phyloP scores from a whole-genome alignment of 108 stramenopile genomes.

The Skeletonema costatum region DNA sequence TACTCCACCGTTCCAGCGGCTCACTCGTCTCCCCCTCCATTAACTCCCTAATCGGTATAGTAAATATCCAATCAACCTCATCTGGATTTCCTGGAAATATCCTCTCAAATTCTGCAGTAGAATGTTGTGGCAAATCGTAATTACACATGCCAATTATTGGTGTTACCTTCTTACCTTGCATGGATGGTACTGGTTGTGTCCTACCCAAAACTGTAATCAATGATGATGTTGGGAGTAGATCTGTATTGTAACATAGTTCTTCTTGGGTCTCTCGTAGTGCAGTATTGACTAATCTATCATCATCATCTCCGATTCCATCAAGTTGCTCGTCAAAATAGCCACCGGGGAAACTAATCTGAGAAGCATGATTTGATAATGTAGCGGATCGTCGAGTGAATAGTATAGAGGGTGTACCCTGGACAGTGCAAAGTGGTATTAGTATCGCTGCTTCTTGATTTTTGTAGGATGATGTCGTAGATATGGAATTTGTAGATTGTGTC shows the following conservation, averaged over 20 bases:
- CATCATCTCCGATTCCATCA: slow-evolving; percentile 20
- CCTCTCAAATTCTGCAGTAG: slow-evolving; percentile 10
- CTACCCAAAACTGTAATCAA: slow-evolving; percentile 55
- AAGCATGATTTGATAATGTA: slow-evolving; percentile 70
- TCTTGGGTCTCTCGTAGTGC: slow-evolving; percentile 80
- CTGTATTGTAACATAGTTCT: slow-evolving; percentile 51
- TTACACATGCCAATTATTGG: slow-evolving; percentile 66
- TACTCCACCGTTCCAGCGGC: slow-evolving; percentile 31
- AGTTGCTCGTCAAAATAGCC: too few species aligned
- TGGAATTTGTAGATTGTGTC: not conserved
- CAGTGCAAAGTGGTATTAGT: slow-evolving; percentile 79
- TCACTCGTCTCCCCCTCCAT: slow-evolving; percentile 55
- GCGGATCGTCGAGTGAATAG: slow-evolving; percentile 85
- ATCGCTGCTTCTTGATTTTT: slow-evolving; percentile 68
- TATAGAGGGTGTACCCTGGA: slow-evolving; percentile 75
- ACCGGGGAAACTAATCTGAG: slow-evolving; percentile 83
- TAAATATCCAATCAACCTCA: slow-evolving; percentile 80
- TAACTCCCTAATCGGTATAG: slow-evolving; percentile 55
- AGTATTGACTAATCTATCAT: slow-evolving; percentile 49
- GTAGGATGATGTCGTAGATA: too few species aligned
- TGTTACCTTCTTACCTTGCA: slow-evolving; percentile 72
- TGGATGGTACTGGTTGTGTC: slow-evolving; percentile 61
- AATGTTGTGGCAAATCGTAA: slow-evolving; percentile 48
- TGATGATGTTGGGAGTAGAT: not conserved
- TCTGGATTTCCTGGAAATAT: slow-evolving; percentile 66